These are phyloP conservation scores for Xylariaceae sp. DNA, from an alignment of 2,329 filamentous ascomycete genomes.

Conservation along the genomic window DNA sequence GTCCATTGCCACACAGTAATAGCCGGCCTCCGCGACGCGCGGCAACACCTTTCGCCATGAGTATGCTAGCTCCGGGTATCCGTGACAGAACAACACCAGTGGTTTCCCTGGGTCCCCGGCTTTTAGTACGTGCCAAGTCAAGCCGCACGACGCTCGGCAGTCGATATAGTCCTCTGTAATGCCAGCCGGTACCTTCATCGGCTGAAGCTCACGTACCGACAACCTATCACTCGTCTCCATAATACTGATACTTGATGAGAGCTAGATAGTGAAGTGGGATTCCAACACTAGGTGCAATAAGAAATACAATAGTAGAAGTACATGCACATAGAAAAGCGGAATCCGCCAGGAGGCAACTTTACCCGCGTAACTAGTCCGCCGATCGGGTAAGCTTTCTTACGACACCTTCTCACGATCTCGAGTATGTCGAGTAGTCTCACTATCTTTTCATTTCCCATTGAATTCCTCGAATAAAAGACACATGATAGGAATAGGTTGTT, in stretches of 20 bases:
- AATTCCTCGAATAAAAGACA: too few relatives aligned
- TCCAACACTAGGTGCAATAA: not conserved
- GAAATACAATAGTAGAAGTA: not conserved
- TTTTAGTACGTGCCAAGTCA: conserved; percentile 67
- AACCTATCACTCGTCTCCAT: conserved; percentile 7
- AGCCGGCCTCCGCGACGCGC: conserved; percentile 63
- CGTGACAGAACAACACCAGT: conserved; percentile 67
- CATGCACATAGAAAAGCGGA: not conserved
- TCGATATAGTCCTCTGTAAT: conserved; percentile 62
- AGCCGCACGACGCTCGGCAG: conserved; percentile 54
- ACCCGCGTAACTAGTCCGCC: not conserved
- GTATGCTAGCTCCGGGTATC: conserved; percentile 72
- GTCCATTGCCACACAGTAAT: conserved; percentile 70
- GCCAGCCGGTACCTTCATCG: conserved; percentile 53
- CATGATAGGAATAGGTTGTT: too few relatives aligned
- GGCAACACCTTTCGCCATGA: conserved; percentile 71
- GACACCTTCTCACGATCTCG: not conserved
- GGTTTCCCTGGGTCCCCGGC: conserved; percentile 55
- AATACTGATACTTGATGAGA: not conserved
- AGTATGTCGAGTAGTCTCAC: too few relatives aligned
- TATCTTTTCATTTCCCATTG: too few relatives aligned
- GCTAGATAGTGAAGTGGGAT: not conserved
- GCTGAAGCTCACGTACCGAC: conserved; percentile 20
- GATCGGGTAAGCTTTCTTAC: not conserved
- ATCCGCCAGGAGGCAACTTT: not conserved